Evolutionary conservation across 352 stramenopile species (phyloP).

Genomic region (Phytophthora colocasiae): DNA sequence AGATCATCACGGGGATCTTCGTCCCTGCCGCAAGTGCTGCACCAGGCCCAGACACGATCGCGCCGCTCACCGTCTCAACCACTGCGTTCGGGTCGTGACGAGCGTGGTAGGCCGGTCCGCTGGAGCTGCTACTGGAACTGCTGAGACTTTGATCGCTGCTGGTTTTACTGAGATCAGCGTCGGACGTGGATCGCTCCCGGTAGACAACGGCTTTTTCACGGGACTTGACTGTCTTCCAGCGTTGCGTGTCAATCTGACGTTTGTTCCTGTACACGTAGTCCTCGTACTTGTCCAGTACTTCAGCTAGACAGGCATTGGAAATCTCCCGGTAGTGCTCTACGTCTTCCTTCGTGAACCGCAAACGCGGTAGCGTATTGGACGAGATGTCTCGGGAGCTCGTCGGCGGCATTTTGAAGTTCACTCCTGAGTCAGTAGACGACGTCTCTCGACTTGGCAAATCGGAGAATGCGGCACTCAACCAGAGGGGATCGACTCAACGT

Average conservation of each 20-base stretch:
- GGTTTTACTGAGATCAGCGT: constrained; percentile 10
- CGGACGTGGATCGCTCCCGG: constrained; percentile 33
- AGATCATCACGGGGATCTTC: constrained; percentile 47
- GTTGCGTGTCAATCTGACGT: constrained; percentile 38
- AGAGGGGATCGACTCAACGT: no score
- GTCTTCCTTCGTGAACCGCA: constrained; percentile 43
- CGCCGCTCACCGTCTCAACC: constrained; percentile 16
- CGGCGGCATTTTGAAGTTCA: neutral
- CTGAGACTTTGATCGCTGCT: constrained; percentile 2
- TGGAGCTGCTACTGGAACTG: constrained; percentile 21
- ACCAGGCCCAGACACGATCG: constrained; percentile 47
- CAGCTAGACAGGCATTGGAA: constrained; percentile 28
- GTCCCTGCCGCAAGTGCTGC: constrained; percentile 48
- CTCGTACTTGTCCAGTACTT: constrained; percentile 51
- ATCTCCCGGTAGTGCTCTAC: constrained; percentile 37
- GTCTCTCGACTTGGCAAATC: constrained; percentile 17
- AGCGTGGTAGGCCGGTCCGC: constrained; percentile 9
- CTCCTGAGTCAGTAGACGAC: no score
- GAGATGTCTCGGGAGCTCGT: constrained; percentile 36
- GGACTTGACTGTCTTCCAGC: constrained; percentile 51
- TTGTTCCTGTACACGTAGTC: constrained; percentile 34
- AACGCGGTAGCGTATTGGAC: constrained; percentile 36
- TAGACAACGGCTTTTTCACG: constrained; percentile 46
- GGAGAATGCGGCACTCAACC: constrained; percentile 14
- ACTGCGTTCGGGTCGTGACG: constrained; percentile 10